Base-by-base conservation (phyloP, 139 green algal genomes). In the Chlamydomonas asymmetrica region DNA sequence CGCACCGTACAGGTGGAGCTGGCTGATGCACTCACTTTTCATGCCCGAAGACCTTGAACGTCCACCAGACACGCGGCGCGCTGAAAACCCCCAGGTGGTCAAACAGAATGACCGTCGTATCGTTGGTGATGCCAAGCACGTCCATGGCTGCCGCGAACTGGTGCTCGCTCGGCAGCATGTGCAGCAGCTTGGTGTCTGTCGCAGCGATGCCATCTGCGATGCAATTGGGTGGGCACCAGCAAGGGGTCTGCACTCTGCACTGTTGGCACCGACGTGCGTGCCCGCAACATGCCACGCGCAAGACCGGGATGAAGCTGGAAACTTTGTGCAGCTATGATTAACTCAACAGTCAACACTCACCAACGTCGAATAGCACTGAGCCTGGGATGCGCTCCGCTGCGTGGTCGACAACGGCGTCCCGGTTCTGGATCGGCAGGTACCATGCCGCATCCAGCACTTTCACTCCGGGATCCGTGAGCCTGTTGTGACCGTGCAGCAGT, bases 41-140 rank as follows among this genome's bases (percentile, higher is more conserved):
- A 63, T 98, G 94, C 1, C 94, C 94, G 73, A 97, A 93, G 18
- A 84, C 83, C 13, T 81, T 80, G 85, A 96, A 96, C 4, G 93
- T 98, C 91, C 92, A 99, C 95, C 95, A 98, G 0, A 78, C 90
- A 5, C 96, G 80, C 0, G 96, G 88, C 0, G 91, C 85, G 45
- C 82, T 92, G 85, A 98, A 99, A 32, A 97, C 82, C 60, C 95
- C 95, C 40, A 82, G 45, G 37, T 91, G 73, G 83, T 99, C 96
- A 71, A 98, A 99, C 38, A 98, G 68, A 25, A 98, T 92, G 40
- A 99, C 80, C 0, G 66, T 56, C 54, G 87, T 84, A 52, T 86
- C 74, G 32, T 83, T 82, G 31, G 35, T 74, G 25, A 99, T 89
- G 59, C 88, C 88, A 34, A 99, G 81, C 0, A 88, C 90, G 59